Conservation (phyloP, 805 yeast genomes). For the Martiniozyma abietophila region DNA sequence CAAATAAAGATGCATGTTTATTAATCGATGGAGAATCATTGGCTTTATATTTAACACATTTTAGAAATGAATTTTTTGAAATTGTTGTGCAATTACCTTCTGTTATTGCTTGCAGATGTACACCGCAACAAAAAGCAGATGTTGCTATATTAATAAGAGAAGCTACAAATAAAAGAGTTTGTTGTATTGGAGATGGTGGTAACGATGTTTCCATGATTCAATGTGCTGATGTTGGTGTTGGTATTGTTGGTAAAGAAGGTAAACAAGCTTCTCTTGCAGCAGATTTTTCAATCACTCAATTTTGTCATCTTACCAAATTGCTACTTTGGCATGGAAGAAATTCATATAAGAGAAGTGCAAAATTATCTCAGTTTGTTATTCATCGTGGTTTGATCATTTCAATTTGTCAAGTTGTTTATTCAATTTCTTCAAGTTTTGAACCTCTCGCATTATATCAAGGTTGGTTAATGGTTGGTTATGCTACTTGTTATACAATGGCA, state of each 20-base stretch:
- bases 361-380: conserved; percentile 89
- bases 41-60: conserved; percentile 53
- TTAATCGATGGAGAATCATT: conserved; percentile 92
- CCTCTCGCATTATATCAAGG: conserved; percentile 95
- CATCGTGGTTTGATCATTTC: conserved; percentile 93
- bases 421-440: conserved; percentile 78
- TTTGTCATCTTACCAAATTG: conserved; percentile 77
- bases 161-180: conserved; percentile 79
- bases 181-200: conserved; percentile 99
- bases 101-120: conserved; percentile 96
- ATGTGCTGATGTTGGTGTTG: conserved; percentile 97
- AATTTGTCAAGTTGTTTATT: conserved; percentile 89
- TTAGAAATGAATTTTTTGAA: conserved; percentile 63
- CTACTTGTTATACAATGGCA: conserved; percentile 95
- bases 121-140: conserved; percentile 98
- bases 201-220: conserved; percentile 99
- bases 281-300: conserved; percentile 89
- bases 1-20: conserved; percentile 61
- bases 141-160: conserved; percentile 74
- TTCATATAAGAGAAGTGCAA: conserved; percentile 91
- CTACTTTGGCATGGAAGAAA: conserved; percentile 97
- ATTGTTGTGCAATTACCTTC: conserved; percentile 76
- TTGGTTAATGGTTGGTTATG: conserved; percentile 97
- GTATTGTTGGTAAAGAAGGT: conserved; percentile 98
- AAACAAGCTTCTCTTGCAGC: conserved; percentile 96